Base-by-base conservation (phyloP, 2,329 filamentous ascomycete species). In the Curvularia verruculosa region DNA sequence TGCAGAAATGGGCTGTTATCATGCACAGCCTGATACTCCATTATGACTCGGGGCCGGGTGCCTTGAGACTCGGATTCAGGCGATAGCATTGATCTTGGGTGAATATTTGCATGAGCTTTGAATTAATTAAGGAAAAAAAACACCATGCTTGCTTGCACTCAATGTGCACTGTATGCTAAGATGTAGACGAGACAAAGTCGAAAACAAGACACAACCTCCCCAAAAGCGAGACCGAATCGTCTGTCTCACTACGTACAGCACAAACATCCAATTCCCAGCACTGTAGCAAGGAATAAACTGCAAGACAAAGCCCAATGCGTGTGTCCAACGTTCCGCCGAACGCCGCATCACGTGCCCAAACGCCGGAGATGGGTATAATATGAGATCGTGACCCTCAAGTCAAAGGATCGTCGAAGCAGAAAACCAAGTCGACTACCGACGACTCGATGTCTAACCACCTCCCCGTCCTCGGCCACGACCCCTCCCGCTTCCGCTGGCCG, bases 401-500 rank as follows among this genome's bases (percentile, higher is more conserved):
- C n/a, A 44, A 31, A 13, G 18, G 39, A 45, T n/a, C n/a, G 26
- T 46, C 26, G n/a, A 46, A 46, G 43, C 24, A 31, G 43, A 46
- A 19, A 12, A 53, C 21, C 31, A 49, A 45, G 28, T 24, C 43
- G 34, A 34, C 18, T 19, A 18, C 28, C 26, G 7, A 19, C 15
- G n/a, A 26, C n/a, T 40, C 34, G 18, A n/a, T 7, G 4, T 19
- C 34, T 50, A 58, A 31, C 28, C 55, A 51, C 56, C 59, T 28
- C 61, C 65, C 43, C 64, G 55, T 34, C 67, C 67, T 45, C 72
- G 60, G 5, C 74, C 74, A 19, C 72, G 67, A 24, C 72, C 66
- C 19, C 74, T 62, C 18, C 76, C 76, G 53, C 63, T 69, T 18
- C 74, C 76, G 52, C 76, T 79, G 1, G 70, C 76, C 15, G 70